Percentiles rank a stretch among this genome's conserved stretches.
phyloP scores from a whole-genome alignment of 1,139 yeast genomes.

The Geotrichum aggregatum region DNA sequence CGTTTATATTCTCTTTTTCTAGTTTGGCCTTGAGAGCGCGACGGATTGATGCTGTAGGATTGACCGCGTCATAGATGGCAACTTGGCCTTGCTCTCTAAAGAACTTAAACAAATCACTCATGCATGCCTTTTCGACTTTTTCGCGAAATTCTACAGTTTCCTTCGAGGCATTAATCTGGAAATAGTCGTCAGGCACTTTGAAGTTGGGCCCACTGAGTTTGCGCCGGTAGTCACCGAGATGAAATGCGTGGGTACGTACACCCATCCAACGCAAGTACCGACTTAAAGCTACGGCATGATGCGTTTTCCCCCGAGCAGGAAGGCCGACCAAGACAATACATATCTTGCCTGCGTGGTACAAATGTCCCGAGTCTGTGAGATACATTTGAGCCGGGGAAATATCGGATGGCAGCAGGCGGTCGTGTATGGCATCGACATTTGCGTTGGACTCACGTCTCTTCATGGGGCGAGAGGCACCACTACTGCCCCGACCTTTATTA shows the following conservation, averaged over 20 bases:
- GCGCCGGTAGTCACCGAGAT: constrained; percentile 87
- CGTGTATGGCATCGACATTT: constrained; percentile 36
- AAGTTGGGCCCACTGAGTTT: constrained; percentile 44
- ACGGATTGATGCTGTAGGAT: constrained; percentile 71
- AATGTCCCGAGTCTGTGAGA: constrained; percentile 81
- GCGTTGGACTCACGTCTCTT: constrained; percentile 20
- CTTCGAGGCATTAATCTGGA: constrained; percentile 57
- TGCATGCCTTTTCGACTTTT: constrained; percentile 59
- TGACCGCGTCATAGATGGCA: constrained; percentile 93
- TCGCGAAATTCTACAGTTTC: constrained; percentile 56
- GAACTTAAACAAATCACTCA: constrained; percentile 65
- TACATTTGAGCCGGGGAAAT: constrained; percentile 73
- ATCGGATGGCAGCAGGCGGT: constrained; percentile 37
- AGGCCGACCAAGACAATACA: constrained; percentile 86
- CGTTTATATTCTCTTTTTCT: constrained; percentile 49
- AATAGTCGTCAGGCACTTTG: constrained; percentile 64
- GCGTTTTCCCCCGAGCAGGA: constrained; percentile 96
- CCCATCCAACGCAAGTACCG: constrained; percentile 91
- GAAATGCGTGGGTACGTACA: constrained; percentile 86
- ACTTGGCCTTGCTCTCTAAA: constrained; percentile 78
- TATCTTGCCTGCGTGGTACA: constrained; percentile 93
- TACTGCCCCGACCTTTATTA: constrained; percentile 12
- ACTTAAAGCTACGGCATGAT: constrained; percentile 83
- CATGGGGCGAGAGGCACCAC: background rate
- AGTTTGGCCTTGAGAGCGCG: constrained; percentile 53